phyloP scores from a whole-genome alignment of 108 stramenopile species.

The Cyclotella choctawhatcheeana region DNA sequence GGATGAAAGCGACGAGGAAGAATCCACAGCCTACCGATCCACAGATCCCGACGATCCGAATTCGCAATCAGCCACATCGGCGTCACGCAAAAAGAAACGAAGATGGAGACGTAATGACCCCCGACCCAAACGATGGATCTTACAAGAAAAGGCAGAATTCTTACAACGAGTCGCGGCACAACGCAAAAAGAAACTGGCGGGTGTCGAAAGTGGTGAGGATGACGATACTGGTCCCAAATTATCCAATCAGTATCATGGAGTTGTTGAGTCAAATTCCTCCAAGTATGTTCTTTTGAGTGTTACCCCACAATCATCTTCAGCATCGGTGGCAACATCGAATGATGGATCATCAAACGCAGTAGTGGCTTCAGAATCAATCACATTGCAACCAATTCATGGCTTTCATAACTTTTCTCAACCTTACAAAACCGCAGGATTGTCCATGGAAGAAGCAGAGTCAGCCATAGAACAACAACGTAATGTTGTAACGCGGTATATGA shows the following conservation, averaged over 20 bases:
- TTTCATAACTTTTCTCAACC: constrained; percentile 81
- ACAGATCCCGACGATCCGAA: constrained; percentile 6
- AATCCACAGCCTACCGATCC: constrained; percentile 28
- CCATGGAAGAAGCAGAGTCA: constrained; percentile 79
- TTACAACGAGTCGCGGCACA: constrained; percentile 68
- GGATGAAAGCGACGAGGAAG: constrained; percentile 68
- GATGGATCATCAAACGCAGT: background rate
- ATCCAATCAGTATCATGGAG: constrained; percentile 75
- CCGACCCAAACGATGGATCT: constrained; percentile 77
- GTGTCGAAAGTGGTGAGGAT: background rate
- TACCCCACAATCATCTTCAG: constrained; percentile 6
- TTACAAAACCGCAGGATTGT: constrained; percentile 60
- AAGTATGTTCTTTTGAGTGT: constrained; percentile 69
- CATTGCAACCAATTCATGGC: constrained; percentile 61
- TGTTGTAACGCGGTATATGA: constrained; percentile 71
- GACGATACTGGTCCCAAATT: constrained; percentile 24
- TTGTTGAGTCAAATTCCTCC: constrained; percentile 76
- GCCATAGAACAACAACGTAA: constrained; percentile 79
- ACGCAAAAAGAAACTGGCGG: constrained; percentile 25
- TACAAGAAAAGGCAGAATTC: constrained; percentile 82
- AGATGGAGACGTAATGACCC: constrained; percentile 71
- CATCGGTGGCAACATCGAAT: background rate
- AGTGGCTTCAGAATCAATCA: constrained; percentile 51
- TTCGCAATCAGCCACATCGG: constrained; percentile 9
- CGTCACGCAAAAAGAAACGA: constrained; percentile 51